Evolutionary conservation across 2,329 filamentous ascomycete species (phyloP).

Genomic region (Trichophyton mentagrophytes): DNA sequence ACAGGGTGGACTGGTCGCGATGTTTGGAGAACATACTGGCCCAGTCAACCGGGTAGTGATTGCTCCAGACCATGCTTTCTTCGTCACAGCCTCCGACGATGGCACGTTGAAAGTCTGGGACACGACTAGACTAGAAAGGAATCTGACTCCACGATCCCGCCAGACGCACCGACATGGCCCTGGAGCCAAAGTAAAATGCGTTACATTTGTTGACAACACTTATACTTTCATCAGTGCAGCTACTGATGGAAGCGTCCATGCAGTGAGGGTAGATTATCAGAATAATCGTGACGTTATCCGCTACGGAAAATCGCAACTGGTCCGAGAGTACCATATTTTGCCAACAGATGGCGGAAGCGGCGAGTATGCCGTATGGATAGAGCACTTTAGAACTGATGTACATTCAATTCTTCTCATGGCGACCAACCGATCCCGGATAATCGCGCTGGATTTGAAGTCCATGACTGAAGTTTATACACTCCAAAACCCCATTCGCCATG

Average conservation of each 20-base stretch:
- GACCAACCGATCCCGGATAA: constrained; percentile 70
- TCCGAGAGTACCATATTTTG: constrained; percentile 67
- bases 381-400: constrained; percentile 75
- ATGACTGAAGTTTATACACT: constrained; percentile 74
- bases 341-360: constrained; percentile 27
- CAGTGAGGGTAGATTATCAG: constrained; percentile 66
- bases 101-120: constrained; percentile 91
- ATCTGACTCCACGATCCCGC: constrained; percentile 73
- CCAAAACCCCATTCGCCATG: constrained; percentile 81
- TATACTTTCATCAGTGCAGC: constrained; percentile 88
- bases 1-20: constrained; percentile 68
- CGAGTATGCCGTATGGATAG: constrained; percentile 78
- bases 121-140: constrained; percentile 74
- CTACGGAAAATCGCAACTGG: constrained; percentile 62
- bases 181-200: constrained; percentile 59
- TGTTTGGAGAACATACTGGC: constrained; percentile 75
- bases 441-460: constrained; percentile 73
- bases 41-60: constrained; percentile 70
- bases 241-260: constrained; percentile 77
- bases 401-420: constrained; percentile 74
- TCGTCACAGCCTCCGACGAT: constrained; percentile 86
- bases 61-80: constrained; percentile 85
- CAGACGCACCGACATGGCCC: constrained; percentile 68
- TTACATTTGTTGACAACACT: constrained; percentile 87
- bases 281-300: constrained; percentile 47